Conservation (phyloP, 768 basidiomycete genomes). For the Hericium rajendrae region DNA sequence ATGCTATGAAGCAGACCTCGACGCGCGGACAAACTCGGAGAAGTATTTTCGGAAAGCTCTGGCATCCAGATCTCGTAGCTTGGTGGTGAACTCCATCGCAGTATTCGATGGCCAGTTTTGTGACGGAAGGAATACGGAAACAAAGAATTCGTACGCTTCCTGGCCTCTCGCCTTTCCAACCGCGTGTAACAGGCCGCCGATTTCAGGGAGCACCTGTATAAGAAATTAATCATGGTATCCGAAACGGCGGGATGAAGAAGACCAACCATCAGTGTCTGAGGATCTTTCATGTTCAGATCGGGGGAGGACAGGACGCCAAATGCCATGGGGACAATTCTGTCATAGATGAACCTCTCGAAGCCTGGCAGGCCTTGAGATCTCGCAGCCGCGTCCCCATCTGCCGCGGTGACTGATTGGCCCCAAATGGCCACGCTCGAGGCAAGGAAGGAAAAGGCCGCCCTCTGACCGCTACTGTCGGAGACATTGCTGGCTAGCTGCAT, state of each 20-base stretch:
- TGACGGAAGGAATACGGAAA: conserved; percentile 73
- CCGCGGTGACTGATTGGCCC: conserved; percentile 38
- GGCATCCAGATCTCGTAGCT: conserved; percentile 63
- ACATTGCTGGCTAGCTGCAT: conserved; percentile 63
- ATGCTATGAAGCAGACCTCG: conserved; percentile 30
- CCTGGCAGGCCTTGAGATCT: conserved; percentile 53
- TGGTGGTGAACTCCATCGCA: conserved; percentile 68
- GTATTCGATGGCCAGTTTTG: conserved; percentile 78
- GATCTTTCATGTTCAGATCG: conserved; percentile 83
- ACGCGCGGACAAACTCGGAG: conserved; percentile 71
- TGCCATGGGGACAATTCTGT: conserved; percentile 69
- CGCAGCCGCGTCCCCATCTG: conserved; percentile 11
- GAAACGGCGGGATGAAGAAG: neutral
- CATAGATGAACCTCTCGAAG: conserved; percentile 88
- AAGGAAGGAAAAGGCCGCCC: conserved; percentile 73
- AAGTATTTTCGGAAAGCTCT: conserved; percentile 83
- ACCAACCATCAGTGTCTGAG: conserved; percentile 68
- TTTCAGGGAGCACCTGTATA: conserved; percentile 76
- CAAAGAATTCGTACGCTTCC: conserved; percentile 78
- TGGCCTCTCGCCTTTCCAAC: conserved; percentile 67
- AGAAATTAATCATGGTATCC: neutral
- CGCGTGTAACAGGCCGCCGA: conserved; percentile 74
- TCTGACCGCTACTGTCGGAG: conserved; percentile 69
- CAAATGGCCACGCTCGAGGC: conserved; percentile 56
- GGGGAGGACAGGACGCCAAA: conserved; percentile 75